phyloP scores from a whole-genome alignment of 495 filamentous ascomycete species.

The Recurvomyces mirabilis region DNA sequence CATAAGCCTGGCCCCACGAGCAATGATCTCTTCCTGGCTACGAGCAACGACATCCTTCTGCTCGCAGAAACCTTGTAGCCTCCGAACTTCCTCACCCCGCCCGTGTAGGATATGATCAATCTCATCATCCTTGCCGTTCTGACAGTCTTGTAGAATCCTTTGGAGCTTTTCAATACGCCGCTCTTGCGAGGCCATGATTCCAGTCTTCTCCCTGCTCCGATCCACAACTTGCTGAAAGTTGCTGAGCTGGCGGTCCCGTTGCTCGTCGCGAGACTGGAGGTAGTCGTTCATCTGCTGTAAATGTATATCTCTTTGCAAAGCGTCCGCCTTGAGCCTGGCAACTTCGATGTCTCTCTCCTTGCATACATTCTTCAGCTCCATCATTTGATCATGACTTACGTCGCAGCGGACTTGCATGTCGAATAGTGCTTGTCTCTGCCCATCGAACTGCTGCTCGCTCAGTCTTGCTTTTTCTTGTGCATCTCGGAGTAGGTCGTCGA shows the following conservation, averaged over 20 bases:
- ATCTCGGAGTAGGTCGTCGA: slow-evolving; percentile 13
- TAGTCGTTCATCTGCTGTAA: slow-evolving; percentile 3
- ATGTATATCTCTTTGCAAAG: background rate
- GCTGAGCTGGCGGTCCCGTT: background rate
- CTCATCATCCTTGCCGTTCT: slow-evolving; percentile 3
- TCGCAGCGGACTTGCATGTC: background rate
- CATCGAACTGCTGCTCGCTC: slow-evolving; percentile 2
- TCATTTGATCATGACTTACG: background rate
- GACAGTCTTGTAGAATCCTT: background rate
- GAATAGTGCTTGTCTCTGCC: background rate
- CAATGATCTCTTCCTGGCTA: slow-evolving; percentile 12
- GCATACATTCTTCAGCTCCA: background rate
- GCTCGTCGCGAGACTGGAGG: slow-evolving; percentile 3
- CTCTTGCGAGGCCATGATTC: background rate
- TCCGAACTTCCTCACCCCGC: slow-evolving; percentile 5
- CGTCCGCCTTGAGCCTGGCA: background rate
- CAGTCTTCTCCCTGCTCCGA: background rate
- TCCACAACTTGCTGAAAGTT: background rate
- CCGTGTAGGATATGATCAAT: background rate
- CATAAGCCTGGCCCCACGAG: slow-evolving; percentile 6
- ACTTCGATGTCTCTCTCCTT: background rate
- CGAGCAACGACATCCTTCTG: slow-evolving; percentile 14
- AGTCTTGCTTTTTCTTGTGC: slow-evolving; percentile 4
- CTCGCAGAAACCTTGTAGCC: slow-evolving; percentile 14
- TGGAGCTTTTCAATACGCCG: slow-evolving; percentile 1